phyloP scores from a whole-genome alignment of 2,329 filamentous ascomycete genomes.

The Cercospora sp. region DNA sequence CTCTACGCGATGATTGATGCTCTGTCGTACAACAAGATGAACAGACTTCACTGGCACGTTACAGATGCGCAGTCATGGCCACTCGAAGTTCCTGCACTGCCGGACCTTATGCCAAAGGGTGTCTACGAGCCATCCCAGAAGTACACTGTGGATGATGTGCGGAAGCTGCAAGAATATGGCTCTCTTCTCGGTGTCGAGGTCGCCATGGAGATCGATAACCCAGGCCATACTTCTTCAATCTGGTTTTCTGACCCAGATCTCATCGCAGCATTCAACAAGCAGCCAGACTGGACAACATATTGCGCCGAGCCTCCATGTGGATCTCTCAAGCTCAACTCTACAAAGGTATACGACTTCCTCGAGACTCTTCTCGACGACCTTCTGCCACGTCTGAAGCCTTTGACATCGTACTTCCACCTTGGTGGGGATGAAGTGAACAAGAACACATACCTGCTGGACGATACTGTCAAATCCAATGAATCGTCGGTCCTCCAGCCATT shows the following conservation, averaged over 20 bases:
- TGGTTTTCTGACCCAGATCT: slow-evolving; percentile 68
- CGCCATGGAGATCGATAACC: slow-evolving; percentile 77
- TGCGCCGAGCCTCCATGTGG: slow-evolving; percentile 58
- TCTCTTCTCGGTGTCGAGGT: slow-evolving; percentile 68
- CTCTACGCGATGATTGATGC: slow-evolving; percentile 77
- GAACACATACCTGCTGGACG: slow-evolving; percentile 72
- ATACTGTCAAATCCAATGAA: slow-evolving; percentile 68
- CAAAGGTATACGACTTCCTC: slow-evolving; percentile 69
- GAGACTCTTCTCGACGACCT: slow-evolving; percentile 73
- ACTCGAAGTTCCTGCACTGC: slow-evolving; percentile 73
- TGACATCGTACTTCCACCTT: slow-evolving; percentile 76
- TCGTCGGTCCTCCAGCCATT: slow-evolving; percentile 67
- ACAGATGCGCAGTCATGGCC: slow-evolving; percentile 87
- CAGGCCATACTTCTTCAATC: slow-evolving; percentile 73
- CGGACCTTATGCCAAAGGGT: slow-evolving; percentile 70
- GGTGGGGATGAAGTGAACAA: slow-evolving; percentile 85
- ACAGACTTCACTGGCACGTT: slow-evolving; percentile 76
- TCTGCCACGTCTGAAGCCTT: slow-evolving; percentile 68
- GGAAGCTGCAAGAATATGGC: slow-evolving; percentile 69
- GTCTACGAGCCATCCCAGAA: slow-evolving; percentile 68
- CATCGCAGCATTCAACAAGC: slow-evolving; percentile 62
- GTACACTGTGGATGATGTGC: slow-evolving; percentile 67
- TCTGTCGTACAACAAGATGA: slow-evolving; percentile 77
- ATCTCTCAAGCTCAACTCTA: slow-evolving; percentile 74
- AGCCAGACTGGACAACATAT: slow-evolving; percentile 56